Evolutionary conservation across 371 early-diverging fungal genomes (phyloP).

Genomic region (Apophysomyces sp.): DNA sequence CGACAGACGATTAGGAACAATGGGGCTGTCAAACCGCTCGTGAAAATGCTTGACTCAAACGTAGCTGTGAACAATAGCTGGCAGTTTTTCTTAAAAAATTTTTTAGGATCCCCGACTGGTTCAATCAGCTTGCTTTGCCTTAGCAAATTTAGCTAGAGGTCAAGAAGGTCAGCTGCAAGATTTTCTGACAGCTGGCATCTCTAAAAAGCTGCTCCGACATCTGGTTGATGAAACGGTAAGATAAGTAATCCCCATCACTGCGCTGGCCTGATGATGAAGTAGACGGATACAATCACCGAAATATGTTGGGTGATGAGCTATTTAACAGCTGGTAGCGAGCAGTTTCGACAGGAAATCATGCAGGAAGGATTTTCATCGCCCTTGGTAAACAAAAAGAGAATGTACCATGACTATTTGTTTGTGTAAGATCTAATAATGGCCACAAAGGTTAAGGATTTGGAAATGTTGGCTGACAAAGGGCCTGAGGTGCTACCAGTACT

Average conservation of each 20-base stretch:
- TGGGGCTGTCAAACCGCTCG: conserved; percentile 61
- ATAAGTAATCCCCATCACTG: neutral
- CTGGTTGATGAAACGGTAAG: conserved; percentile 33
- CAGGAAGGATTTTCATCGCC: conserved; percentile 40
- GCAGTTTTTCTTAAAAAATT: neutral
- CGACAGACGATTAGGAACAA: conserved; percentile 58
- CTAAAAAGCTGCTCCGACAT: conserved; percentile 42
- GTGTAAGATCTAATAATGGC: neutral
- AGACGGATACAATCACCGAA: conserved; percentile 64
- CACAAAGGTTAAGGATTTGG: conserved; percentile 27
- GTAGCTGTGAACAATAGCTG: conserved; percentile 15
- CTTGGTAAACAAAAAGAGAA: conserved; percentile 20
- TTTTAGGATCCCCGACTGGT: conserved; percentile 48
- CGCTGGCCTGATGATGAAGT: neutral
- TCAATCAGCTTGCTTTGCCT: conserved; percentile 76
- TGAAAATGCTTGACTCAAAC: conserved; percentile 51
- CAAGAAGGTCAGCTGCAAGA: conserved; percentile 53
- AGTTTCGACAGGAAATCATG: conserved; percentile 48
- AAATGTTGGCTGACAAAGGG: conserved; percentile 29
- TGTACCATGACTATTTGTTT: neutral
- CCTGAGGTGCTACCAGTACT: conserved; percentile 58
- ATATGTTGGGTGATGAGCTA: conserved; percentile 72
- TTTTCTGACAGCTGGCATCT: conserved; percentile 45
- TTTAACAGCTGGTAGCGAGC: conserved; percentile 61
- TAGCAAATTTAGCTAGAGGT: conserved; percentile 73